Evolutionary conservation across 1,284 basidiomycete species (phyloP), one percentile per base, ranked within the genome.

Genomic region (Microstroma glucosiphilum): DNA sequence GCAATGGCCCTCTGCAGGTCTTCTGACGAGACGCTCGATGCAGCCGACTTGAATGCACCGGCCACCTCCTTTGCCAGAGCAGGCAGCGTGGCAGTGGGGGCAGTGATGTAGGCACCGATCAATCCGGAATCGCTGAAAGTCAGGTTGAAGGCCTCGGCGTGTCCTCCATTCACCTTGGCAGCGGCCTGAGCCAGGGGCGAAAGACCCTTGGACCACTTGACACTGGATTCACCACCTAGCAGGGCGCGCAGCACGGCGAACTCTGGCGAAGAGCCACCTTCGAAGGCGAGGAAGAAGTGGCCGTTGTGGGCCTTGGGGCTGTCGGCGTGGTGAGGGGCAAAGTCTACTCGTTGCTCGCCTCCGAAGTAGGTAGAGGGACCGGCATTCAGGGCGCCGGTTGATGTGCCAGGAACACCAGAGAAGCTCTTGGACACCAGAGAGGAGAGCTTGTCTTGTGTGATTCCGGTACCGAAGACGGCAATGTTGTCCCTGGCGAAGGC

Each of bases 401-500:
- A 60, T 54, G 56, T 59, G 40, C 67, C 58, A 25, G 67, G 57
- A n/a, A 77, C 65, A 30, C 60, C 60, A 42, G 59, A 64, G 61
- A 79, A 78, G 63, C 68, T 59, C 42, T 67, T 64, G 13, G 58
- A 61, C 23, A 77, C 72, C 54, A 79, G 70, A 60, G 64, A 61
- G 56, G 63, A 60, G 25, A 78, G 69, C 62, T 69, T 66, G 58
- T 42, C 57, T 17, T 59, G 57, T 53, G 70, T 70, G 57, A 79
- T 69, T 46, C 77, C 77, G 40, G 70, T 69, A 61, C 73, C 72
- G 56, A 78, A 68, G 19, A 79, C 67, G 59, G 73, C 76, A 57
- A 79, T 67, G 72, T 78, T 79, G 68, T 70, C 61, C 70, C 72
- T 70, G 56, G 75, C 71, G 56, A 77, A 75, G 43, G 67, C 67